Evolutionary conservation across 495 filamentous ascomycete genomes (phyloP).

Genomic region (Cladorrhinum samala): DNA sequence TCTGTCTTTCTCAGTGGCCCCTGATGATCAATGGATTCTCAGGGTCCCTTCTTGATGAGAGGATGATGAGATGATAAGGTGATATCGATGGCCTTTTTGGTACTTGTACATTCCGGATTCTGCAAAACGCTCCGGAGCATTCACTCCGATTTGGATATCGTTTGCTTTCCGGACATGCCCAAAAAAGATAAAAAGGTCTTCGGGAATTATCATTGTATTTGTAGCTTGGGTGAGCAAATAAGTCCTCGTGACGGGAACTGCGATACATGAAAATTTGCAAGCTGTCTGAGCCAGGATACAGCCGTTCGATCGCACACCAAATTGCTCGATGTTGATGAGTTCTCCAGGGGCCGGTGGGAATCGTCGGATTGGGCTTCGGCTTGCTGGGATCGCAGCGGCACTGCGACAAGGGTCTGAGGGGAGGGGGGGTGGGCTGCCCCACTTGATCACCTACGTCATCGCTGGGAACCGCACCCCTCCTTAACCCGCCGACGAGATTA

Average conservation of each 20-base stretch:
- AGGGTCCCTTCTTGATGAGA: not conserved
- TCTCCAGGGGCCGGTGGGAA: not conserved
- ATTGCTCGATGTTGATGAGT: not conserved
- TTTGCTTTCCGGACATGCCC: not conserved
- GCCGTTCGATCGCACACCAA: slow-evolving; percentile 1
- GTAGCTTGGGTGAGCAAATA: not conserved
- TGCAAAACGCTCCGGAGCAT: not conserved
- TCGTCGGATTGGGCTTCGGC: slow-evolving; percentile 2
- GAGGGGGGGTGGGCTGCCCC: too few species aligned
- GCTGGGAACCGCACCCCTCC: slow-evolving; percentile 5
- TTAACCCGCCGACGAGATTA: not conserved
- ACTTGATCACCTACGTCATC: slow-evolving; percentile 25
- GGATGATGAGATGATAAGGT: not conserved
- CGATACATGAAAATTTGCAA: not conserved
- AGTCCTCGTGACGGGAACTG: not conserved
- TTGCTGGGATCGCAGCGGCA: not conserved
- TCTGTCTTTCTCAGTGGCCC: not conserved
- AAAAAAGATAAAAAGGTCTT: not conserved
- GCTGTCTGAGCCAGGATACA: not conserved
- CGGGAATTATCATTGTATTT: not conserved
- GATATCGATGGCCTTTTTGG: too few species aligned
- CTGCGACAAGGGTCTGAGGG: slow-evolving; percentile 10
- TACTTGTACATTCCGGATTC: too few species aligned
- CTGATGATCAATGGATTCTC: slow-evolving; percentile 1
- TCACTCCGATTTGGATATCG: too few species aligned